Conservation (phyloP, 192 early-diverging fungal genomes). For the Linnemannia schmuckeri region DNA sequence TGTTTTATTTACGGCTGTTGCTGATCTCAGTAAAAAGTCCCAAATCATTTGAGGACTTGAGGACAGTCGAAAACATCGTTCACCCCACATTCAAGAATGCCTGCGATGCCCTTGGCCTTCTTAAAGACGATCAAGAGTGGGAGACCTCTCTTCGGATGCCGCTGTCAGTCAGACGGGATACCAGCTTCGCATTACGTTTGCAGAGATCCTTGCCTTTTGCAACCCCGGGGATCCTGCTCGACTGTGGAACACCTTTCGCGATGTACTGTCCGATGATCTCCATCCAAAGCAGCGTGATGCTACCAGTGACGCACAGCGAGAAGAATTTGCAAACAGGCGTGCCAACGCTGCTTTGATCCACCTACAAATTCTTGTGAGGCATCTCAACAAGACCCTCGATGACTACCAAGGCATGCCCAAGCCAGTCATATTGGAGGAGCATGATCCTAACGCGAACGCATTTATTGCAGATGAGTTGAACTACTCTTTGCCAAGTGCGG, state of each 20-base stretch:
- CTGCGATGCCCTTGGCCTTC: conserved; percentile 29
- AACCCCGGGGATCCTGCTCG: conserved; percentile 24
- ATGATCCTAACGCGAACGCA: background rate
- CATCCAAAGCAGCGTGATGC: background rate
- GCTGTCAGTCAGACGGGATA: conserved; percentile 3
- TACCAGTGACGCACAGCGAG: background rate
- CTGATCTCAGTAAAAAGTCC: conserved; percentile 23
- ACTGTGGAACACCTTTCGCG: too few relatives aligned
- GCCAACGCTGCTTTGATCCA: conserved; percentile 2
- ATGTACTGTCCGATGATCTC: conserved; percentile 19
- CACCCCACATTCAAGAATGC: conserved; percentile 40
- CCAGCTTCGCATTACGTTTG: conserved; percentile 43
- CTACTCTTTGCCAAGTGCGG: conserved; percentile 15
- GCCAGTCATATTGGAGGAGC: background rate
- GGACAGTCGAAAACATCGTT: conserved; percentile 9
- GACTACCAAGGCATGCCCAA: conserved; percentile 14
- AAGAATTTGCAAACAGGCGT: background rate
- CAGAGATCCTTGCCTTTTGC: too few relatives aligned
- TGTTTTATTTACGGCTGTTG: conserved; percentile 40
- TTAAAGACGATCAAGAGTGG: conserved; percentile 44
- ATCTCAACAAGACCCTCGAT: background rate
- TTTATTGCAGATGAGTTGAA: conserved; percentile 21
- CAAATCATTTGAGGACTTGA: conserved; percentile 31
- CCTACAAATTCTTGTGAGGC: background rate
- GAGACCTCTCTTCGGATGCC: conserved; percentile 33